These are phyloP conservation scores for Yarrowia keelungensis DNA, from an alignment of 805 yeast genomes.

Conservation along the genomic window DNA sequence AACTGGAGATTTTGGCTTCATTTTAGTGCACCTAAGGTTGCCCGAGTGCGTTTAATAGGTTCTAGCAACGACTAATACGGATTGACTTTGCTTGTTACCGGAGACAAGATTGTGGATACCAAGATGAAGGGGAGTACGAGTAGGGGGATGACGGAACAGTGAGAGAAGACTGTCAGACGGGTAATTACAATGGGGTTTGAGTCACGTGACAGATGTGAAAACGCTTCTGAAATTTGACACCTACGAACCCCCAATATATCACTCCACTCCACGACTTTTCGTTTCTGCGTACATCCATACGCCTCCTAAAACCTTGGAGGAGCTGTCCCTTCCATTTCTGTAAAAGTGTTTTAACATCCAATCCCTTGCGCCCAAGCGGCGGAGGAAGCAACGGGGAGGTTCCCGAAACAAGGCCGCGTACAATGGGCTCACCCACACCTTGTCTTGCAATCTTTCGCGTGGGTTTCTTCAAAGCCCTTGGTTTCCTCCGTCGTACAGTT, in stretches of 20 bases:
- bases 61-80: background rate
- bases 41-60: slow-evolving; percentile 19
- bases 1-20: background rate
- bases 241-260: too few relatives aligned
- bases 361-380: slow-evolving; percentile 32
- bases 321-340: slow-evolving; percentile 14
- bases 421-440: background rate
- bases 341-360: slow-evolving; percentile 6
- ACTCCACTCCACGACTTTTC: background rate
- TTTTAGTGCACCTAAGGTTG: background rate
- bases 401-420: slow-evolving; percentile 13
- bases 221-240: too few relatives aligned
- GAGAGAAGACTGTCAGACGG: background rate
- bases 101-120: slow-evolving; percentile 1
- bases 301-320: background rate
- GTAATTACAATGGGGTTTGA: too few relatives aligned
- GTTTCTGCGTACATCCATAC: background rate
- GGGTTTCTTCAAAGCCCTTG: too few relatives aligned
- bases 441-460: background rate
- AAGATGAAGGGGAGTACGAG: too few relatives aligned
- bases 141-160: too few relatives aligned
- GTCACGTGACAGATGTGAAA: background rate
- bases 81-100: background rate
- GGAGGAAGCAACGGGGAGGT: slow-evolving; percentile 15
- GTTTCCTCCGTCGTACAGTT: background rate